A percentile compares a stretch with the other conserved stretches of the same genome.
Evolutionary conservation across 495 filamentous ascomycete genomes (phyloP).

Genomic region (Neurospora sp.): DNA sequence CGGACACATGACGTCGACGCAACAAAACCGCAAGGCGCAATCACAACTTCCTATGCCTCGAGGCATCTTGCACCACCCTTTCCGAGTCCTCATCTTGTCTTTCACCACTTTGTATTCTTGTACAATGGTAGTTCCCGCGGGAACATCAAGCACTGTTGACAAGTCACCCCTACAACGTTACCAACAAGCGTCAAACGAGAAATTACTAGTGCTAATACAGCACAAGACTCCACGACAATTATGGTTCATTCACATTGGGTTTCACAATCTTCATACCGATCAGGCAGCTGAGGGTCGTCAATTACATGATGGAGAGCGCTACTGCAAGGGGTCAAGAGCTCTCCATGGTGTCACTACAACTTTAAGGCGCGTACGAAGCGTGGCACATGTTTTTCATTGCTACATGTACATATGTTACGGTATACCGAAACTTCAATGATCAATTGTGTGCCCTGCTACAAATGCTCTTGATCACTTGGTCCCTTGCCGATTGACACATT

Average conservation of each 20-base stretch:
- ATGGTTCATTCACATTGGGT: neutral
- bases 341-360: neutral
- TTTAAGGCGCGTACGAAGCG: neutral
- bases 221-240: neutral
- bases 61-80: neutral
- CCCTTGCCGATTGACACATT: neutral
- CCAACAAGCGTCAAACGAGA: neutral
- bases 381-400: neutral
- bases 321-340: neutral
- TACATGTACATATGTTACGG: neutral
- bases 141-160: neutral
- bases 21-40: neutral
- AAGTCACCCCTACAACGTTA: neutral
- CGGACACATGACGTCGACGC: neutral
- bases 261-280: neutral
- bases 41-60: neutral
- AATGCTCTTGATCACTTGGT: neutral
- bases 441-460: neutral
- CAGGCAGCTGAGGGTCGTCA: neutral
- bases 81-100: neutral
- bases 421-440: neutral
- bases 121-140: neutral
- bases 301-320: neutral
- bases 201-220: neutral
- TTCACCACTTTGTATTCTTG: neutral